Base-by-base conservation (phyloP, 768 basidiomycete genomes). In the Cystobasidiopsis lactophilus region DNA sequence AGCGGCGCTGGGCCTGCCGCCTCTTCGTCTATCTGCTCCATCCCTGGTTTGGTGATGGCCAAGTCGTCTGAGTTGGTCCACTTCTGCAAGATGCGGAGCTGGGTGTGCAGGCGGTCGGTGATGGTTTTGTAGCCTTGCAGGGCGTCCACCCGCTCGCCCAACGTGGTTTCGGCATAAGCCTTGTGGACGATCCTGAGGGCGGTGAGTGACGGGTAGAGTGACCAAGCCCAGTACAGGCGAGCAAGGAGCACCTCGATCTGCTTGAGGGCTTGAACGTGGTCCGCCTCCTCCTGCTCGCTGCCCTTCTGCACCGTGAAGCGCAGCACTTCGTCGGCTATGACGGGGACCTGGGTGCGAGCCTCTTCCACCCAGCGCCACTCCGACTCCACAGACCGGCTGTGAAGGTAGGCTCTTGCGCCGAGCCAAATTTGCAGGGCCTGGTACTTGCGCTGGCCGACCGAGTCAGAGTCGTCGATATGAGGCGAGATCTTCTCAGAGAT, bases 61-160 rank as follows among this genome's bases (percentile, higher is more conserved):
- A 96, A 73, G 19, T 79, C 81, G 57, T 86, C 82, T 65, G 80
- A 85, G 16, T 85, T 88, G 0, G 91, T 95, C 91, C 91, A 95
- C 56, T 79, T 78, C 58, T 82, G 81, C 24, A 96, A 71, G 35
- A 85, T 74, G 24, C 70, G 66, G 52, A 91, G 77, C 59, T 88
- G 84, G 52, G 77, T 76, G 57, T 79, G 77, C n/a, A 93, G 72
- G n/a, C 81, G 78, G 24, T 74, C 74, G 52, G 85, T 76, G 58
- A 95, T 75, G n/a, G 79, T 85, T 40, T 75, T 80, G 88, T 89
- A 98, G 11, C 85, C 81, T 58, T 82, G 82, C 19, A 96, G 74
- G 1, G 88, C 81, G 61, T 93, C 84, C 54, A 82, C 77, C 43
- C 91, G 74, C 46, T 79, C 78, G 55, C 72, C 75, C 24, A 95